phyloP scores from a whole-genome alignment of 208 protist species.

The Crithidia fasciculata region DNA sequence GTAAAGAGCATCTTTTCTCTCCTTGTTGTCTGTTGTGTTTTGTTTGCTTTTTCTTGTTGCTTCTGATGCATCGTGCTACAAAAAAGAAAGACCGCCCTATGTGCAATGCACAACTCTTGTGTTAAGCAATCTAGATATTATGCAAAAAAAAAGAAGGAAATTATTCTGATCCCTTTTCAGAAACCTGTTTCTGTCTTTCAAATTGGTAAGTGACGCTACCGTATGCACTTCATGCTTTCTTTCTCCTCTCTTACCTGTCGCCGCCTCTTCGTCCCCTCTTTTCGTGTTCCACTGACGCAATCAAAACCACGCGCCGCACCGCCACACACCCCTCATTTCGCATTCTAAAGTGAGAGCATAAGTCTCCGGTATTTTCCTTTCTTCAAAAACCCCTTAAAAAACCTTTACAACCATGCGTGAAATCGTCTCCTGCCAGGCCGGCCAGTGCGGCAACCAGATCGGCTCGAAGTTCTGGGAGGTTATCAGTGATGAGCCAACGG shows the following conservation, averaged over 20 bases:
- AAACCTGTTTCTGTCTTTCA: no score
- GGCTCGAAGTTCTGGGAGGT: slow-evolving; percentile 74
- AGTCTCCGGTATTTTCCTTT: not conserved
- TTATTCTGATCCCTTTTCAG: no score
- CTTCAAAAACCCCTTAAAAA: slow-evolving; percentile 23
- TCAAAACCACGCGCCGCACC: not conserved
- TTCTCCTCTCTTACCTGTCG: not conserved
- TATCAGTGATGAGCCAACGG: not conserved
- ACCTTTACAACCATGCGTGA: slow-evolving; percentile 61
- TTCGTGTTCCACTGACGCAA: not conserved
- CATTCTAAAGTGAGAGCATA: not conserved
- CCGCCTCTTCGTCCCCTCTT: not conserved
- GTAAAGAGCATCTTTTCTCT: no score
- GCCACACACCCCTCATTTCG: not conserved
- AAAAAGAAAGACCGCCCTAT: no score
- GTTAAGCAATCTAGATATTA: no score
- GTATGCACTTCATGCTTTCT: no score
- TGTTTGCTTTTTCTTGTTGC: not conserved
- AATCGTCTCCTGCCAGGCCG: slow-evolving; percentile 69
- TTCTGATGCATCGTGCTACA: no score
- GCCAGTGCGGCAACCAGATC: slow-evolving; percentile 80
- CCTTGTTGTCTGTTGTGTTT: not conserved
- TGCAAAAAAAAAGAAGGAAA: no score
- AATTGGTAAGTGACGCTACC: no score
- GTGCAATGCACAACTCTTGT: no score